phyloP scores from a whole-genome alignment of 495 filamentous ascomycete species.

The Amniculicola lignicola region DNA sequence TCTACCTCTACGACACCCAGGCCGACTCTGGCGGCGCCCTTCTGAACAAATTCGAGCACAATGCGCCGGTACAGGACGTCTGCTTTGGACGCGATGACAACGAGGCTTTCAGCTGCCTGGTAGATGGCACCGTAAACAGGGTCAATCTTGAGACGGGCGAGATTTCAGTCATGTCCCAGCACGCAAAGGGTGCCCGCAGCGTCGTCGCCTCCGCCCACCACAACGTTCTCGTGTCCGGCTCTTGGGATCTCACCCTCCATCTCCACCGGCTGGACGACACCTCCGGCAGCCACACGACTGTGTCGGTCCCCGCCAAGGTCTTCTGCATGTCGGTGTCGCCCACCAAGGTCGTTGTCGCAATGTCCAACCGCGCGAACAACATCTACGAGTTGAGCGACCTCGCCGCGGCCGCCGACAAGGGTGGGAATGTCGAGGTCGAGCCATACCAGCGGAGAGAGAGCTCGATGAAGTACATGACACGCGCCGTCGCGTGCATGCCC shows the following conservation, averaged over 20 bases:
- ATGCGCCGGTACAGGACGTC: slow-evolving; percentile 82
- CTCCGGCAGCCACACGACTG: slow-evolving; percentile 48
- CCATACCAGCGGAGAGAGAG: slow-evolving; percentile 91
- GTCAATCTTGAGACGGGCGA: slow-evolving; percentile 69
- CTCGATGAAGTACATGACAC: slow-evolving; percentile 90
- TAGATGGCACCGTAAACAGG: slow-evolving; percentile 78
- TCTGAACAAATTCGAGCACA: slow-evolving; percentile 71
- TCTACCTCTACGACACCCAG: slow-evolving; percentile 81
- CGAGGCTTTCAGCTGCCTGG: slow-evolving; percentile 77
- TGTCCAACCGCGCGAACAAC: slow-evolving; percentile 85
- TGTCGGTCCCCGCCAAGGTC: slow-evolving; percentile 75
- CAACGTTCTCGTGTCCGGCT: slow-evolving; percentile 75
- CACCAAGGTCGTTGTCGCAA: slow-evolving; percentile 86
- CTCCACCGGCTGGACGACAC: slow-evolving; percentile 59
- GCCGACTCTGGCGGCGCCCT: slow-evolving; percentile 60
- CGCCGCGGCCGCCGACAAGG: slow-evolving; percentile 43
- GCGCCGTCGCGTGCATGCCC: slow-evolving; percentile 94
- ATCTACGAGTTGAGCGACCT: slow-evolving; percentile 86
- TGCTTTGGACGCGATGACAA: slow-evolving; percentile 81
- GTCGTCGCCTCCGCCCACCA: slow-evolving; percentile 77
- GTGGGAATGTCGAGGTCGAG: slow-evolving; percentile 53
- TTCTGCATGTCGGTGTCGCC: slow-evolving; percentile 79
- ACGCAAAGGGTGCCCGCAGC: slow-evolving; percentile 72
- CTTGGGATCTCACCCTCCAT: slow-evolving; percentile 90
- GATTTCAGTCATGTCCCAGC: slow-evolving; percentile 72